These are phyloP conservation scores for Trypanosoma grayi DNA, from an alignment of 208 protist genomes.

Conservation along the genomic window DNA sequence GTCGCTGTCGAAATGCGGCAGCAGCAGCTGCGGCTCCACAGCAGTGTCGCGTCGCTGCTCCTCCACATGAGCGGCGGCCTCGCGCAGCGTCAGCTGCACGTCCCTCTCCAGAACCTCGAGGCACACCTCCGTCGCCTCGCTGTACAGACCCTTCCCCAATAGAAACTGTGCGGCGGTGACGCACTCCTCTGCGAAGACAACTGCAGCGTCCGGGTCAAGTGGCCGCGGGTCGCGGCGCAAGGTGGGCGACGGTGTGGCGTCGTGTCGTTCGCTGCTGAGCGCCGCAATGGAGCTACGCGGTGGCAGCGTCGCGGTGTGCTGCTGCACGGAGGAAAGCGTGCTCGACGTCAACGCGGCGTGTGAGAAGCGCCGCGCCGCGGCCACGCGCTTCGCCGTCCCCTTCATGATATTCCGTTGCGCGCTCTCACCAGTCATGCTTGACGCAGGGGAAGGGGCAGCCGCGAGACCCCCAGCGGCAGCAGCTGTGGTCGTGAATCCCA, in stretches of 20 bases:
- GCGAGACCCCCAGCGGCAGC: neutral
- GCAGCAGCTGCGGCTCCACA: no score
- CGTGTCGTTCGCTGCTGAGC: neutral
- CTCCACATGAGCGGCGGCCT: neutral
- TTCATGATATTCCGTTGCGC: neutral
- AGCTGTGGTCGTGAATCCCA: neutral
- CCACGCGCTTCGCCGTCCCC: neutral
- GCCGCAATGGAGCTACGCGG: no score
- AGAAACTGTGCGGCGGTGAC: slow-evolving; percentile 28
- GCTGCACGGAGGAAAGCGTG: neutral
- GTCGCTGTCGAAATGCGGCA: no score
- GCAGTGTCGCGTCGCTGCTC: no score
- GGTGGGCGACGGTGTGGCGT: neutral
- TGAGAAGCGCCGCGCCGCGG: neutral
- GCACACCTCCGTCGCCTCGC: slow-evolving; percentile 33
- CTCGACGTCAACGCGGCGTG: neutral
- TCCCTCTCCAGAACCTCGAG: slow-evolving; percentile 26
- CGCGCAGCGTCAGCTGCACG: slow-evolving; percentile 19
- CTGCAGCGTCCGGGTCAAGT: slow-evolving; percentile 9
- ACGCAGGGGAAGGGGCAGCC: no score
- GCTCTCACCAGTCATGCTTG: no score
- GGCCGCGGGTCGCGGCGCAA: neutral
- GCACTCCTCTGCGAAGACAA: slow-evolving; percentile 33
- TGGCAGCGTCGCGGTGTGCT: neutral
- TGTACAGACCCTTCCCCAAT: slow-evolving; percentile 26